These are phyloP conservation scores for Lachnum nothofagi DNA, from an alignment of 2,329 filamentous ascomycete species.

Conservation along the genomic window DNA sequence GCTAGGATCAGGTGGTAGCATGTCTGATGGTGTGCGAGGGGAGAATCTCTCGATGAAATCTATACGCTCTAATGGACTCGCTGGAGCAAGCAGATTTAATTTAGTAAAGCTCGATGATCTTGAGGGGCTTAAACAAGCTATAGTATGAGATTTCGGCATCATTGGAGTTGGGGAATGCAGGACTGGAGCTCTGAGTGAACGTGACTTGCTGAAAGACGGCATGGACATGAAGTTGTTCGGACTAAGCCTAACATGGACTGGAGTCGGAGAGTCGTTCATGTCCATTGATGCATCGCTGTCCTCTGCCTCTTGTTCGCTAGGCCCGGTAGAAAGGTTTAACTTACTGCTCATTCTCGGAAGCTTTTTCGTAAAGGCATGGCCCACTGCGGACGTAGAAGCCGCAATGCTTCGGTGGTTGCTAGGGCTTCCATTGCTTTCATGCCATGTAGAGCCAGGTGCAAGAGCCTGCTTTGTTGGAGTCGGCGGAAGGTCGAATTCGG, in stretches of 20 bases:
- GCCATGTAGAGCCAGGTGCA: constrained; percentile 28
- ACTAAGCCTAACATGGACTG: constrained; percentile 31
- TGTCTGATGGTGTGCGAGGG: constrained; percentile 75
- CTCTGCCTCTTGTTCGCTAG: constrained; percentile 22
- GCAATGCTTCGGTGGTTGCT: constrained; percentile 27
- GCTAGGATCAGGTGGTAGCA: constrained; percentile 74
- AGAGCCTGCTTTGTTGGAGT: constrained; percentile 78
- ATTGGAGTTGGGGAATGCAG: constrained; percentile 25
- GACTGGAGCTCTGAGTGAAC: constrained; percentile 32
- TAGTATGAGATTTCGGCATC: constrained; percentile 26
- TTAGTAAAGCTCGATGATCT: constrained; percentile 49
- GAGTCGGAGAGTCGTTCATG: constrained; percentile 31
- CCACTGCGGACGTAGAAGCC: constrained; percentile 24
- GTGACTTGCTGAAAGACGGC: constrained; percentile 38
- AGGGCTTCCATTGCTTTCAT: constrained; percentile 28
- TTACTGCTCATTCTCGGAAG: constrained; percentile 34
- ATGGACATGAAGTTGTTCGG: constrained; percentile 34
- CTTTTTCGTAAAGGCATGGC: constrained; percentile 23
- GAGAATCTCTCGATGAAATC: constrained; percentile 47
- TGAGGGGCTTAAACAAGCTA: constrained; percentile 31
- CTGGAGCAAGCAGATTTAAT: constrained; percentile 46
- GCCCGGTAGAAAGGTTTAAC: constrained; percentile 31
- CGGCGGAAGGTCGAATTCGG: constrained; percentile 74
- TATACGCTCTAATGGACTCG: constrained; percentile 55
- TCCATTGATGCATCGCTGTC: constrained; percentile 30